Conservation (phyloP, 805 yeast genomes). For the Candida coquimbonensis region DNA sequence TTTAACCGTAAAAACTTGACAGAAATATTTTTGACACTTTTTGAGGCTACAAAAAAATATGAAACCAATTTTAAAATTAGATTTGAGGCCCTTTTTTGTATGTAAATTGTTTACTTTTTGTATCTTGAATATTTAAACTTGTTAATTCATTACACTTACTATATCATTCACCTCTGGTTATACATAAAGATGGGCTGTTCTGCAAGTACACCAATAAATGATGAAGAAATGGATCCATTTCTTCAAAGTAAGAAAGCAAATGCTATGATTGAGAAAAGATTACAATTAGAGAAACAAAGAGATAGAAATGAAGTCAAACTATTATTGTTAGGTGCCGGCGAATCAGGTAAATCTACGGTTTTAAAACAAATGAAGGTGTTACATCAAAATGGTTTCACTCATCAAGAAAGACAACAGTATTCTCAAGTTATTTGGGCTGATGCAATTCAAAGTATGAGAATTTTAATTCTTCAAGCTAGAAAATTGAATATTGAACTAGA, state of each 20-base stretch:
- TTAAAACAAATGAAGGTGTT: conserved; percentile 79
- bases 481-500: conserved; percentile 55
- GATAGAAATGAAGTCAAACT: conserved; percentile 61
- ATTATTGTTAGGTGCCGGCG: conserved; percentile 88
- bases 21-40: conserved; percentile 2
- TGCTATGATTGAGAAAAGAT: conserved; percentile 57
- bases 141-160: neutral
- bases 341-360: conserved; percentile 90
- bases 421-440: conserved; percentile 90
- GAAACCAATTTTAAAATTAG: neutral
- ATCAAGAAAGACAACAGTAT: conserved; percentile 73
- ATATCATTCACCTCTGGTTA: neutral
- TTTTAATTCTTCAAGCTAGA: conserved; percentile 68
- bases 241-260: conserved; percentile 47
- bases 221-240: conserved; percentile 40
- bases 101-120: no score
- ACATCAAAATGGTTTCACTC: conserved; percentile 80
- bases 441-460: conserved; percentile 77
- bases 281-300: conserved; percentile 44
- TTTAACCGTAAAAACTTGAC: neutral
- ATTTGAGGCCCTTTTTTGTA: neutral
- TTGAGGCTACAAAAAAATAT: conserved; percentile 7
- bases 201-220: conserved; percentile 44
- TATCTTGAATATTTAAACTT: neutral
- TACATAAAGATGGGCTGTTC: conserved; percentile 56